Evolutionary conservation across 768 basidiomycete species (phyloP).

Genomic region (Dioszegia hungarica): DNA sequence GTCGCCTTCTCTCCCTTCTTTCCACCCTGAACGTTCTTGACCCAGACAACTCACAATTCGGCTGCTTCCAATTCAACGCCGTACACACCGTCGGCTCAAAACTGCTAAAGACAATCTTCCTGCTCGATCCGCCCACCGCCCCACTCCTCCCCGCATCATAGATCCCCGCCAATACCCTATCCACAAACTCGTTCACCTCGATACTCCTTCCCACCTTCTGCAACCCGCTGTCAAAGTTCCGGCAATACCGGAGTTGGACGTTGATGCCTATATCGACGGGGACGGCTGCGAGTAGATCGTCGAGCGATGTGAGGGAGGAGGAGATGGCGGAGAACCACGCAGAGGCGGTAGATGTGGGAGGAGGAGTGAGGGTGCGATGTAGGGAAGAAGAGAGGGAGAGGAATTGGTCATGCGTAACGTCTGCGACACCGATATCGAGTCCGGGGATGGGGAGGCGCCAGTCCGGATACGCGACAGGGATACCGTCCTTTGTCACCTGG

Average conservation of each 20-base stretch:
- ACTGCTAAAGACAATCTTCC: slow-evolving; percentile 85
- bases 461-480: slow-evolving; percentile 79
- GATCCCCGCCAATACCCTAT: slow-evolving; percentile 76
- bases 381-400: slow-evolving; percentile 57
- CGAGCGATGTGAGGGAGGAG: slow-evolving; percentile 62
- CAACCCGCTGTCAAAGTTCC: slow-evolving; percentile 53
- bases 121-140: slow-evolving; percentile 49
- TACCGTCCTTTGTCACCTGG: slow-evolving; percentile 84
- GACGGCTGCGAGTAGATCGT: slow-evolving; percentile 66
- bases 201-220: slow-evolving; percentile 56
- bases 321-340: slow-evolving; percentile 50
- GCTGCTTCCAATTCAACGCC: slow-evolving; percentile 97
- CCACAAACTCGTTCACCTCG: slow-evolving; percentile 75
- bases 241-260: slow-evolving; percentile 76
- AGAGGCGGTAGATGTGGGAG: slow-evolving; percentile 16
- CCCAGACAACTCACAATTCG: slow-evolving; percentile 66
- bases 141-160: slow-evolving; percentile 60
- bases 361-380: slow-evolving; percentile 51
- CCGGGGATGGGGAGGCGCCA: slow-evolving; percentile 68
- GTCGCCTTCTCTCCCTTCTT: neutral
- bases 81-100: slow-evolving; percentile 86
- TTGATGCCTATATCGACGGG: slow-evolving; percentile 62
- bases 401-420: slow-evolving; percentile 80
- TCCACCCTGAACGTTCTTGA: neutral
- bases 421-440: slow-evolving; percentile 73